These are phyloP conservation scores for Calonectria fujianensis DNA, from an alignment of 2,329 filamentous ascomycete genomes.

Conservation along the genomic window DNA sequence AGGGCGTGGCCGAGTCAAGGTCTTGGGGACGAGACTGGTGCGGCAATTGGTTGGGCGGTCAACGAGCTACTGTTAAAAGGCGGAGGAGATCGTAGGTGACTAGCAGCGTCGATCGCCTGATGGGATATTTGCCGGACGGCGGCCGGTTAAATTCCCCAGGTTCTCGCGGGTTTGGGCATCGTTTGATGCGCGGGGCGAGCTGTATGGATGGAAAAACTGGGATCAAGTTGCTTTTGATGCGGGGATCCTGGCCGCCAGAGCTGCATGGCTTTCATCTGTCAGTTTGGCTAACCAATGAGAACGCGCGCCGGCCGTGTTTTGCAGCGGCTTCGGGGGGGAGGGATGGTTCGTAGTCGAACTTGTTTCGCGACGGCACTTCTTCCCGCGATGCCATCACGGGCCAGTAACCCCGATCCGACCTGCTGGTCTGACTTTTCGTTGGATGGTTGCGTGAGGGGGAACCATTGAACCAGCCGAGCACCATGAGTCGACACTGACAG, in stretches of 20 bases:
- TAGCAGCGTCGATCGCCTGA: conserved; percentile 20
- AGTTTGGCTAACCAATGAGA: conserved; percentile 31
- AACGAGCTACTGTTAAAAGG: conserved; percentile 28
- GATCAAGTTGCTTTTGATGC: conserved; percentile 33
- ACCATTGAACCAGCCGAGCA: neutral
- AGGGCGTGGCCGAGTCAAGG: conserved; percentile 23
- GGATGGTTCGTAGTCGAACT: conserved; percentile 12
- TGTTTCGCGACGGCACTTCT: conserved; percentile 23
- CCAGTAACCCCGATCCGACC: conserved; percentile 33
- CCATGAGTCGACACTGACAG: conserved; percentile 23
- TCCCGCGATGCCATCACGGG: conserved; percentile 41
- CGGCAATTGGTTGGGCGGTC: conserved; percentile 32
- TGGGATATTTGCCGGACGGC: conserved; percentile 23
- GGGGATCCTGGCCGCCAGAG: conserved; percentile 28
- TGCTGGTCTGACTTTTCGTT: neutral
- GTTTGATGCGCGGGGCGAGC: conserved; percentile 12
- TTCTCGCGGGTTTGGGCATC: conserved; percentile 34
- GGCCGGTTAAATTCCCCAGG: conserved; percentile 42
- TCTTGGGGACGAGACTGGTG: neutral
- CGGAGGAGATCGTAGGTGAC: conserved; percentile 5
- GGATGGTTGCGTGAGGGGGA: conserved; percentile 14
- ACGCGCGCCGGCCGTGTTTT: neutral
- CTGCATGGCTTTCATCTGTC: conserved; percentile 23
- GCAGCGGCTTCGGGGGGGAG: conserved; percentile 4
- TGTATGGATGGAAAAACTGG: conserved; percentile 45